phyloP scores from a whole-genome alignment of 306 rosid genomes.

The Casuarina equisetifolia region DNA sequence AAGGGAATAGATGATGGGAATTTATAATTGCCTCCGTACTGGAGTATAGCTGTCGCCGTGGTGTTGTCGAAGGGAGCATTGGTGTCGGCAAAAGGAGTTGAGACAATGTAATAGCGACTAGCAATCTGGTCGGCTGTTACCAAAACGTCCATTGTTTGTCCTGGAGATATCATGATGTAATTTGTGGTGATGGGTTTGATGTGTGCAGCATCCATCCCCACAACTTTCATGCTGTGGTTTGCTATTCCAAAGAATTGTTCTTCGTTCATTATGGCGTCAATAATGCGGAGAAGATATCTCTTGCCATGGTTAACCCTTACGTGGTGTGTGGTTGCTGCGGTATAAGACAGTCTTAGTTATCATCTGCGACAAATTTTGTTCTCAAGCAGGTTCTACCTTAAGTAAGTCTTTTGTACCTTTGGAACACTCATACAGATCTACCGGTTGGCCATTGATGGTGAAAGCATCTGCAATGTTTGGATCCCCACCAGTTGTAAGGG shows the following conservation, averaged over 20 bases:
- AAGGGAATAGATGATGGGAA: constrained; percentile 15
- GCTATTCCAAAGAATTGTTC: constrained; percentile 43
- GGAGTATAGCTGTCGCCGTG: constrained; percentile 45
- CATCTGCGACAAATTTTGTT: too few relatives aligned
- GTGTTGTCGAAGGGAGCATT: constrained; percentile 29
- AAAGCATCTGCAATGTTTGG: constrained; percentile 37
- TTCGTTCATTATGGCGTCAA: constrained; percentile 43
- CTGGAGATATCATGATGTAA: constrained; percentile 49
- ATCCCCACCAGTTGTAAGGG: constrained; percentile 1
- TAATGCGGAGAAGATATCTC: constrained; percentile 45
- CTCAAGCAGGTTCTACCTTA: too few relatives aligned
- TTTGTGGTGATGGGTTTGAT: constrained; percentile 30
- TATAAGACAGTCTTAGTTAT: too few relatives aligned
- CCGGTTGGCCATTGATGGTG: constrained; percentile 43
- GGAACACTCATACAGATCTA: constrained; percentile 34
- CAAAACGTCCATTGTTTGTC: constrained; percentile 51
- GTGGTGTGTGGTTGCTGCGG: constrained; percentile 30
- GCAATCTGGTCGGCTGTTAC: constrained; percentile 39
- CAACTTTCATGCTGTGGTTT: constrained; percentile 45
- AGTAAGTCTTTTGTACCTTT: constrained; percentile 1
- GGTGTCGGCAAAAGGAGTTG: constrained; percentile 34
- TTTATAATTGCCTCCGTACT: constrained; percentile 29
- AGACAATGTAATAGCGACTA: constrained; percentile 44
- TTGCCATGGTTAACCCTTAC: constrained; percentile 32
- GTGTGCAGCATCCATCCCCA: constrained; percentile 40